Evolutionary conservation across 2,329 filamentous ascomycete species (phyloP).

Genomic region (Cercospora brassicicola): DNA sequence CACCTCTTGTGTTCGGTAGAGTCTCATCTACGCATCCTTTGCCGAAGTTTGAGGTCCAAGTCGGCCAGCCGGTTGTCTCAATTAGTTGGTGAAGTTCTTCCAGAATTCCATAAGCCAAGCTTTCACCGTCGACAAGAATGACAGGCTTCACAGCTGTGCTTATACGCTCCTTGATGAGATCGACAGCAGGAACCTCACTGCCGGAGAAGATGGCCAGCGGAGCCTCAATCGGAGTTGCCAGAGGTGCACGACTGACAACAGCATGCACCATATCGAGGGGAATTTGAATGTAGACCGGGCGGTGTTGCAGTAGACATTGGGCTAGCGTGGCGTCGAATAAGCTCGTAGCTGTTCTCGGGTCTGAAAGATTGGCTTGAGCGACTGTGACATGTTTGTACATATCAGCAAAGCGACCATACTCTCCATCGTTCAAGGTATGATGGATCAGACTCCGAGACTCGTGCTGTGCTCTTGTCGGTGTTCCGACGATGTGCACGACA

Average conservation of each 20-base stretch:
- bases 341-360: constrained; percentile 16
- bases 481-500: constrained; percentile 47
- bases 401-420: constrained; percentile 19
- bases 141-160: constrained; percentile 43
- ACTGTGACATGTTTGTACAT: constrained; percentile 25
- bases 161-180: constrained; percentile 42
- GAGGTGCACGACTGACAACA: constrained; percentile 39
- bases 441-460: constrained; percentile 9
- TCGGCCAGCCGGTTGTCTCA: constrained; percentile 50
- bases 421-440: constrained; percentile 17
- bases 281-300: constrained; percentile 20
- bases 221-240: constrained; percentile 24
- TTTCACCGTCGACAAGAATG: constrained; percentile 56
- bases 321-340: constrained; percentile 13
- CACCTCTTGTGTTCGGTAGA: constrained; percentile 50
- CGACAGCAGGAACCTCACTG: constrained; percentile 30
- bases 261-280: constrained; percentile 20
- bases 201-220: constrained; percentile 42
- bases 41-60: constrained; percentile 51
- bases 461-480: constrained; percentile 15
- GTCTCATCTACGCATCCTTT: constrained; percentile 56
- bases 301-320: constrained; percentile 16
- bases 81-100: constrained; percentile 50
- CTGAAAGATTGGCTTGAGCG: constrained; percentile 22
- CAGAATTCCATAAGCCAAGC: constrained; percentile 45